Percentiles rank a stretch among this genome's conserved stretches.
phyloP scores from a whole-genome alignment of 164 flowering plant species.

The Pachysandra terminalis region DNA sequence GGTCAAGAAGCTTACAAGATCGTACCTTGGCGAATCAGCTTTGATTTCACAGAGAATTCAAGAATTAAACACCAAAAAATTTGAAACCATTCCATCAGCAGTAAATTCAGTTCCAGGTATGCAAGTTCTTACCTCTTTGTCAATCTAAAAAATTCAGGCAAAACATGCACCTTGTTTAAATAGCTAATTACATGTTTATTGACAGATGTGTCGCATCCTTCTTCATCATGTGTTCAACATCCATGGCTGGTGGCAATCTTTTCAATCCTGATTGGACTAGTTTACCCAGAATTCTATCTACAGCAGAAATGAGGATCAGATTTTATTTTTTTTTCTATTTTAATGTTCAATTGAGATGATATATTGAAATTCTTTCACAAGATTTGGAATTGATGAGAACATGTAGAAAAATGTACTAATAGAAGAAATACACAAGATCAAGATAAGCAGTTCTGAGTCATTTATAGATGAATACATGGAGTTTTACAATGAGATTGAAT shows the following conservation, averaged over 20 bases:
- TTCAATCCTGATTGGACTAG: conserved; percentile 2
- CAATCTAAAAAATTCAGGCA: too few species aligned
- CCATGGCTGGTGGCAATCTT: conserved; percentile 1
- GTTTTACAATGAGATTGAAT: conserved; percentile 20
- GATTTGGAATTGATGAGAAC: too few species aligned
- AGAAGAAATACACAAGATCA: conserved; percentile 9
- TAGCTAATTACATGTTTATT: background rate
- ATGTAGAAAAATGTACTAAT: too few species aligned
- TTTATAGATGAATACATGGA: conserved; percentile 21
- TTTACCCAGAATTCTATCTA: background rate
- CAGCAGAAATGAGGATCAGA: too few species aligned
- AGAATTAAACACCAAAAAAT: conserved; percentile 8
- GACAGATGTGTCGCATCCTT: conserved; percentile 11
- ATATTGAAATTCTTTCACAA: too few species aligned
- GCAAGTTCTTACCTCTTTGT: background rate
- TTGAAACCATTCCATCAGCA: conserved; percentile 4
- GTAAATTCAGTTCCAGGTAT: conserved; percentile 19
- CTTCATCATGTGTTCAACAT: conserved; percentile 3
- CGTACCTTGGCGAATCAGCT: conserved; percentile 31
- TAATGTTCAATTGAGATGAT: too few species aligned
- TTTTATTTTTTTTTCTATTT: too few species aligned
- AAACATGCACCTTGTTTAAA: background rate
- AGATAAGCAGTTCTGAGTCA: conserved; percentile 9
- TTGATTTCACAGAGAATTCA: conserved; percentile 25
- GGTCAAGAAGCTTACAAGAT: conserved; percentile 29